Conservation (phyloP, 441 rosid genomes). For the Aquilaria agallochum region DNA sequence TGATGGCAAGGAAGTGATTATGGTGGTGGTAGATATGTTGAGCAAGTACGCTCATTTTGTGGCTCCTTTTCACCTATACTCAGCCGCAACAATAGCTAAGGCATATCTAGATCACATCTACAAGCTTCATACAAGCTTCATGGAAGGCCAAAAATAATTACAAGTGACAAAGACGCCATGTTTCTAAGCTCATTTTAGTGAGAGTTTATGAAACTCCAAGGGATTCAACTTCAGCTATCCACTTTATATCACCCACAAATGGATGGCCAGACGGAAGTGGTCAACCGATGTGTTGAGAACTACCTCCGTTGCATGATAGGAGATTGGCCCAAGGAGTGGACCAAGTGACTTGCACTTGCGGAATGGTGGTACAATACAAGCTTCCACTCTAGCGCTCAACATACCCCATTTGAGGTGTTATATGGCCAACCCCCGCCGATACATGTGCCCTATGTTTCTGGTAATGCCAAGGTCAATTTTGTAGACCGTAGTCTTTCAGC, state of each 20-base stretch:
- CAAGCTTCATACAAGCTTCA: neutral
- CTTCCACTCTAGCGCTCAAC: neutral
- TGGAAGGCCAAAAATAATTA: neutral
- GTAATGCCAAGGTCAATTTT: neutral
- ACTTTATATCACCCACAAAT: neutral
- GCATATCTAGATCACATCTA: neutral
- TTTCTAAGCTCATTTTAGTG: neutral
- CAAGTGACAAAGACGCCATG: neutral
- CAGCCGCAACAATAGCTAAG: neutral
- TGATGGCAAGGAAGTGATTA: neutral
- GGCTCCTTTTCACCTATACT: neutral
- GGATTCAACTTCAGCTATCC: neutral
- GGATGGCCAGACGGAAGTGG: neutral
- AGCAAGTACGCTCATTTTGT: neutral
- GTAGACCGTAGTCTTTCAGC: neutral
- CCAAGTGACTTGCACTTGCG: neutral
- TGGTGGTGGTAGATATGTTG: neutral
- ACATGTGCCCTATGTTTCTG: neutral
- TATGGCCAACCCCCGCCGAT: neutral
- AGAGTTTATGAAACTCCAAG: neutral
- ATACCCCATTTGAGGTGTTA: neutral
- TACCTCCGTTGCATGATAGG: neutral
- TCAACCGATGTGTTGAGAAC: neutral
- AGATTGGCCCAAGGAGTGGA: neutral
- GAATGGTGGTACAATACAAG: neutral